Conservation (phyloP, 2,329 filamentous ascomycete genomes). For the Aspergillus fumigatiaffinis region DNA sequence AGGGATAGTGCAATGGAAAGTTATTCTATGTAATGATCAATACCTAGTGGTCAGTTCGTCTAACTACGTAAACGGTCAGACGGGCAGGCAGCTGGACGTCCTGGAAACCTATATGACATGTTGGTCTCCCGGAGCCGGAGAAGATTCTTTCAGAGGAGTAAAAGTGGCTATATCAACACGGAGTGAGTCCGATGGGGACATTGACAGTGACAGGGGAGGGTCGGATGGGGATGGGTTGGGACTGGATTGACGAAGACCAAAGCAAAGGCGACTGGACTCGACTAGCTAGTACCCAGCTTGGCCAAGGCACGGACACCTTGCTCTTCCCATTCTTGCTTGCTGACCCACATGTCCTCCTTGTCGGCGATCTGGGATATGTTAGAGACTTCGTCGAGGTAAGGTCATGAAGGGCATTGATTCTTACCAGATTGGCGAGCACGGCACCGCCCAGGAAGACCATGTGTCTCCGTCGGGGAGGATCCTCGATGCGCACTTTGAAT, state of each 20-base stretch:
- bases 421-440: slow-evolving; percentile 86
- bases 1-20: not conserved
- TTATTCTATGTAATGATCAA: slow-evolving; percentile 1
- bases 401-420: slow-evolving; percentile 19
- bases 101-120: not conserved
- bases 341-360: slow-evolving; percentile 99
- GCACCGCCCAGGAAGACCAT: slow-evolving; percentile 99
- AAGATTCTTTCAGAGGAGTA: not conserved
- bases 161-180: not conserved
- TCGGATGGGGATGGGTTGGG: too few species aligned
- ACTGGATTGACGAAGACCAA: slow-evolving; percentile 8
- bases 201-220: too few species aligned
- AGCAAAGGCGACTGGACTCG: slow-evolving; percentile 3
- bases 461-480: slow-evolving; percentile 89
- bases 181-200: not conserved
- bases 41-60: not conserved
- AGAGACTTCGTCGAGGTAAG: slow-evolving; percentile 5
- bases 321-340: slow-evolving; percentile 95
- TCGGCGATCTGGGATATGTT: slow-evolving; percentile 69
- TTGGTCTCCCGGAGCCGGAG: not conserved
- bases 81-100: not conserved
- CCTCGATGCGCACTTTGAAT: slow-evolving; percentile 99
- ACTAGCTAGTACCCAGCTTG: slow-evolving; percentile 84
- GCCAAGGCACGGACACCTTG: slow-evolving; percentile 79
- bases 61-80: slow-evolving; percentile 9